phyloP scores from a whole-genome alignment of 208 protist genomes.

The Leishmania braziliensis region DNA sequence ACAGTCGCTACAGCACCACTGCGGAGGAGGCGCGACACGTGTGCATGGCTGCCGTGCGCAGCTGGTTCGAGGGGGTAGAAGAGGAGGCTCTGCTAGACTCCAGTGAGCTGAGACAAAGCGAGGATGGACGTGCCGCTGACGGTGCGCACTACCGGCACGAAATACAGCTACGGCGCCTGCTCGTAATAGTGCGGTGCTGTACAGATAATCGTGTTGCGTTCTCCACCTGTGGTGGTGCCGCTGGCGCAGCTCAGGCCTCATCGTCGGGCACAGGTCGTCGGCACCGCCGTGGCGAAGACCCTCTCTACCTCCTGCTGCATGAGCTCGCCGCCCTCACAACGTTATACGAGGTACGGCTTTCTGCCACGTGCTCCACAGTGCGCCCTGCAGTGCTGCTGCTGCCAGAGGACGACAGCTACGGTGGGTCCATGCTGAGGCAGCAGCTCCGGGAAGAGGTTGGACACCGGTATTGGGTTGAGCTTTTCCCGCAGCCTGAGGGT shows the following conservation, averaged over 20 bases:
- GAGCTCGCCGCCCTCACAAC: slow-evolving; percentile 52
- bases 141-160: neutral
- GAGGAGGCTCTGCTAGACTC: slow-evolving; percentile 21
- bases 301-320: slow-evolving; percentile 58
- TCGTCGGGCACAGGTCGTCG: slow-evolving; percentile 19
- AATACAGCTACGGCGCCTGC: slow-evolving; percentile 27
- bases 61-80: slow-evolving; percentile 47
- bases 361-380: slow-evolving; percentile 10
- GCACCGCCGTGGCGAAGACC: slow-evolving; percentile 36
- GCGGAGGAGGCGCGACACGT: slow-evolving; percentile 34
- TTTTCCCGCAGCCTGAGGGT: slow-evolving; percentile 36
- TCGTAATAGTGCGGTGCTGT: slow-evolving; percentile 64
- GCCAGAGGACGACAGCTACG: slow-evolving; percentile 73
- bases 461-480: slow-evolving; percentile 53
- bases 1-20: slow-evolving; percentile 13
- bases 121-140: neutral
- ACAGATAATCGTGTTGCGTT: slow-evolving; percentile 38
- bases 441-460: slow-evolving; percentile 45
- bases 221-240: slow-evolving; percentile 13
- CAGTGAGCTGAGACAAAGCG: neutral
- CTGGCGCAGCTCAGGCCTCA: neutral
- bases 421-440: slow-evolving; percentile 48
- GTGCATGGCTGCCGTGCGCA: slow-evolving; percentile 51
- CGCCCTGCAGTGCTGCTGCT: slow-evolving; percentile 68
- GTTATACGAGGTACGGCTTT: slow-evolving; percentile 47